These are phyloP conservation scores for Leptomonas seymouri DNA, from an alignment of 208 protist genomes.

Conservation along the genomic window DNA sequence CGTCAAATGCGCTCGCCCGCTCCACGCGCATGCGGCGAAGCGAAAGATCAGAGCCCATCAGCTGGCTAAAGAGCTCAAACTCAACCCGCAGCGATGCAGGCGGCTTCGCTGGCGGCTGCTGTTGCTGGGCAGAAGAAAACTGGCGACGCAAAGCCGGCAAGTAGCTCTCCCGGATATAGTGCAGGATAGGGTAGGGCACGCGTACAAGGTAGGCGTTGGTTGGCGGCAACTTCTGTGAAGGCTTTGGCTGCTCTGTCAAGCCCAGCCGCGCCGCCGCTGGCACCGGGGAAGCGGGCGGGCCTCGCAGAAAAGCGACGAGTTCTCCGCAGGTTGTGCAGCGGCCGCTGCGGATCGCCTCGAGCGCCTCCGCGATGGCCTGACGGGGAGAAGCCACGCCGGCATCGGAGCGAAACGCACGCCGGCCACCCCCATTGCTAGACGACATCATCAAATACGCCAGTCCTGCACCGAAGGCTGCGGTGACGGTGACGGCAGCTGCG, in stretches of 20 bases:
- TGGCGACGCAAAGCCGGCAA: slow-evolving; percentile 32
- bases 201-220: slow-evolving; percentile 45
- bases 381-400: slow-evolving; percentile 32
- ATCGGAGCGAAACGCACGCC: slow-evolving; percentile 30
- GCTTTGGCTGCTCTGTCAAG: neutral
- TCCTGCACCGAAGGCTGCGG: slow-evolving; percentile 23
- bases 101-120: neutral
- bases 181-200: slow-evolving; percentile 37
- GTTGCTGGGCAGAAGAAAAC: slow-evolving; percentile 7
- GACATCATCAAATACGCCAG: slow-evolving; percentile 7
- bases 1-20: slow-evolving; percentile 67
- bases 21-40: slow-evolving; percentile 60
- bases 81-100: slow-evolving; percentile 28
- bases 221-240: slow-evolving; percentile 27
- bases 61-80: slow-evolving; percentile 49
- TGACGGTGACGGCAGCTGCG: slow-evolving; percentile 25
- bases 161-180: slow-evolving; percentile 56
- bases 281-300: slow-evolving; percentile 23
- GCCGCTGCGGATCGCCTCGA: slow-evolving; percentile 38
- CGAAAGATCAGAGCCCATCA: slow-evolving; percentile 44
- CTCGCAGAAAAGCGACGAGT: slow-evolving; percentile 64
- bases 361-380: slow-evolving; percentile 42
- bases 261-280: slow-evolving; percentile 13
- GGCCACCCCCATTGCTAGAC: slow-evolving; percentile 15
- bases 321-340: slow-evolving; percentile 45